Base-by-base conservation (phyloP, 2,329 filamentous ascomycete genomes). In the Aspergillus alliaceus region DNA sequence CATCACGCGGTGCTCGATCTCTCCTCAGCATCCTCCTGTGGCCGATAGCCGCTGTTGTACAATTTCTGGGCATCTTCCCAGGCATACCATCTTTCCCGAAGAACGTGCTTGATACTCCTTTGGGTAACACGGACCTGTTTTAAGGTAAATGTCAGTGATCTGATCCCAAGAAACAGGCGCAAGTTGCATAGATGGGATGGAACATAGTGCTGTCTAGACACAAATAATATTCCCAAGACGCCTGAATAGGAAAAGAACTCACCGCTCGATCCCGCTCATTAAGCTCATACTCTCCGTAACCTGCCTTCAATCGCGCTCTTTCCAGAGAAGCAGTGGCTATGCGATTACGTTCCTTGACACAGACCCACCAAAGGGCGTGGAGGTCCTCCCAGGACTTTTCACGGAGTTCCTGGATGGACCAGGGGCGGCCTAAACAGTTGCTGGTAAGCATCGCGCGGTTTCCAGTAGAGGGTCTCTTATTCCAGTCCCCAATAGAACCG, bases 301-400 rank as follows among this genome's bases (percentile, higher is more conserved):
- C 86, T 49, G 90, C 81, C 63, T 88, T 81, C 54, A 90, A 71
- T 64, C 89, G 84, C 29, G 79, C 70, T 66, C 90, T 83, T 79
- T 96, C 91, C 56, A 82, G 75, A 53, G 82, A 81, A 64, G 89
- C 87, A 29, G 96, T 98, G n/a, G 86, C 82, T 66, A 98, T 85
- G 65, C 90, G 85, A 77, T 99, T 99, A 68, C 90, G 83, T 79
- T 99, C 95, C 78, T 90, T 92, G 59, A 89, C 84, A 73, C 95
- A 98, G 54, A 92, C 85, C 91, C 93, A 99, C 92, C 93, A 99
- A 69, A 99, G 82, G 60, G 82, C 81, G 75, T 98, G 93, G 67
- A 99, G 78, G 74, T 98, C 93, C 60, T 96, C 91, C 90, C 92
- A 99, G 61, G 89, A 91, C 79, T 97, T 97, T 61, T 84, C 82